Evolutionary conservation across 495 filamentous ascomycete genomes (phyloP), one percentile per base, ranked within the genome.

Genomic region (Hyaloscypha finlandica): DNA sequence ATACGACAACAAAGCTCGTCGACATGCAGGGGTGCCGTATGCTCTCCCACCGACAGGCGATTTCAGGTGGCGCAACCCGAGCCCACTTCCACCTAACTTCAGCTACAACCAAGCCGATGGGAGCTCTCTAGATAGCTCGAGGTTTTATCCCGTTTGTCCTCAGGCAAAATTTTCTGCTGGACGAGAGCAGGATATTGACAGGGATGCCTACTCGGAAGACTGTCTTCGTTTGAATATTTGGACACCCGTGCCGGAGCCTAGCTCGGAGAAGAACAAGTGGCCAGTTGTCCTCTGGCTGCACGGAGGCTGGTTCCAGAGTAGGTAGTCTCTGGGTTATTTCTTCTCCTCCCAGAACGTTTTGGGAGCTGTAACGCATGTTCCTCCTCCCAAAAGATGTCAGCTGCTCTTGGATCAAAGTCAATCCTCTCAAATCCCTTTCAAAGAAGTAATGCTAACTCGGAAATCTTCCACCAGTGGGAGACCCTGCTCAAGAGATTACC

Each of bases 141-240:
- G 2, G 11, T 64, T 64, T 35, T 9, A 48, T 8, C 25, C 61
- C 4, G 48, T 64, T 4, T 64, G 61, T 37, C 61, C 61, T 6
- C 61, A 64, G 61, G 31, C 61, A 19, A 22, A 22, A 14, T 45
- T 39, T 30, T 53, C 52, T 6, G 53, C 45, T 19, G 16, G 22
- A 64, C 29, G 42, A 16, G 61, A 45, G 19, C 52, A 64, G 48
- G 42, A 64, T 37, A n/a, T 61, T 20, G 48, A 25, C 25, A 61
- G 35, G 4, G 48, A 61, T 19, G 16, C 35, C 25, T 64, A 54
- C 20, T 20, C 29, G 3, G 61, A 64, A 29, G 61, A 64, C 29
- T 64, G 61, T 35, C 33, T 64, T 22, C 48, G 45, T 33, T 48
- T 64, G 8, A 64, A 64, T 39, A 64, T 64, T 25, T 64, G 61